Base-by-base conservation (phyloP, 1,284 basidiomycete genomes). In the Tranzscheliella williamsii region DNA sequence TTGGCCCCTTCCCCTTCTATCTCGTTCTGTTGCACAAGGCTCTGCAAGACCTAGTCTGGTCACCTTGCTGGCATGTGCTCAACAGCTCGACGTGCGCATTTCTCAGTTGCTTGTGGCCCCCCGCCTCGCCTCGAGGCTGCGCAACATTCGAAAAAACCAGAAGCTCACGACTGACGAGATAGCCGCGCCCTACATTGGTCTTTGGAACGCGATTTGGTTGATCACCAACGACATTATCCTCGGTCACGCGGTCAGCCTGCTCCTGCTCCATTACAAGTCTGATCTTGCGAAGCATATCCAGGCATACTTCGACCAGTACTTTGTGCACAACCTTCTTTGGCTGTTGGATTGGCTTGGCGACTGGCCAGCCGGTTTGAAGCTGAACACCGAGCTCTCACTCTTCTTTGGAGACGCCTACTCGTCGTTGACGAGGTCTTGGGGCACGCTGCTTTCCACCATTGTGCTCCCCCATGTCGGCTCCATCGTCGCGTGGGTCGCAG, bases 331-430 rank as follows among this genome's bases (percentile, higher is more conserved):
- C n/a, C 39, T 60, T 24, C 36, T 54, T 21, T 49, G 36, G 47
- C 45, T 47, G 12, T 80, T 95, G 1, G 66, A 82, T 2, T 97
- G 93, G 93, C 82, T 98, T 4, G 88, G 94, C 74, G 85, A 87
- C 48, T 98, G 95, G 93, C 94, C 94, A 0, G 90, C 88, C 0
- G 94, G 95, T 1, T 80, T 98, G 33, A 98, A 98, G 79, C 85
- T 98, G 50, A 98, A 98, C 75, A 91, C 90, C 0, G 90, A 96
- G 64, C 83, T 97, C 15, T 89, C 90, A 64, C 81, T 83, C 16
- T 89, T 94, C 72, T 89, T 91, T 67, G 85, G 86, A 24, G 83
- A 86, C 49, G 82, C 84, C 0, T 87, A 93, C 46, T 81, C 85
- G 1, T 82, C 83, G 20, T 40, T 69, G n/a, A 48, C 48, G 5